Evolutionary conservation across 2,329 filamentous ascomycete species (phyloP), one percentile per base, ranked within the genome.

Genomic region (Tolypocladium ophioglossoides): DNA sequence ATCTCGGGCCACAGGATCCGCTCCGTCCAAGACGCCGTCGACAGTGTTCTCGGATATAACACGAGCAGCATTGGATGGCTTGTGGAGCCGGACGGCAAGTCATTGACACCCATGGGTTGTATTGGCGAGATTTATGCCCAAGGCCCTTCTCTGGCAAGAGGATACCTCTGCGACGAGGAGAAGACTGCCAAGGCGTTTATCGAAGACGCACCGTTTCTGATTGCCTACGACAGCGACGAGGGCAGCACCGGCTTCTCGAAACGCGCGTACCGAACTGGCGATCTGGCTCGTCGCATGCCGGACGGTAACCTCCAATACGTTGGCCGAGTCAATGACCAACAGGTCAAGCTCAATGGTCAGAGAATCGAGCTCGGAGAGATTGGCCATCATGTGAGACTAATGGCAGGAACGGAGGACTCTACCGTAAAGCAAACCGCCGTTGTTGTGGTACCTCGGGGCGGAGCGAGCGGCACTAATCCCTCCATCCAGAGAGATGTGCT

Each of bases 91-190:
- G 47, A 50, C 30, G 47, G 47, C 32, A 35, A 37, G 56, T 62
- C 16, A 55, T 61, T 46, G 58, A 61, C 9, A 48, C 58, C 8
- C 40, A 51, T 14, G 38, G 61, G 61, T 0, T 58, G 56, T 35
- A 48, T 54, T 12, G 62, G 62, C 9, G 62, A 64, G 41, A 41
- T 64, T 3, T 49, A 62, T 3, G 56, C 63, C 9, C 59, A 61
- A 52, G 58, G 59, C 2, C 76, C 76, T 3, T 47, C 59, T 20
- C 37, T 81, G 14, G 76, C 74, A 34, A 66, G 72, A 34, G 75
- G 76, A 39, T 82, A 81, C 54, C 63, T 78, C 27, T 74, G 76
- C 52, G 61, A 67, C 24, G 3, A 62, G n/a, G 54, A 57, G 11
- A 52, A 49, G 12, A 68, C 74, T 68, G 52, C 64, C 54, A 5